Percentiles rank a stretch among this genome's conserved stretches.
These are phyloP conservation scores for Fomitiporia mediterranea DNA, from an alignment of 1,284 basidiomycete genomes.

Conservation along the genomic window DNA sequence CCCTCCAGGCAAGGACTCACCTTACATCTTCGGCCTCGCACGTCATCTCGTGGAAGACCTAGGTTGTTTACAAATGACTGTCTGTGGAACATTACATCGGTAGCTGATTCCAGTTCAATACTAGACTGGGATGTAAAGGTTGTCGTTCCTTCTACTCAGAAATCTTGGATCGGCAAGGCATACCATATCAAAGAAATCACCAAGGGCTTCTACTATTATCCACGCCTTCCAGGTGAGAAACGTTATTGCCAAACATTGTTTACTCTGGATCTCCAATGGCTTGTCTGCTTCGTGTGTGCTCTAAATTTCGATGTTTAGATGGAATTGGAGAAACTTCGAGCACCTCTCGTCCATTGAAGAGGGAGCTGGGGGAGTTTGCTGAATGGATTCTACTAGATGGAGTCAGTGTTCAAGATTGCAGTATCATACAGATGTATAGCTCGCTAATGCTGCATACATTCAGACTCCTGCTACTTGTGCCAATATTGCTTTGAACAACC, in stretches of 20 bases:
- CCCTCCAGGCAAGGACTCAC: slow-evolving; percentile 73
- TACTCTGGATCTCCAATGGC: too few species aligned
- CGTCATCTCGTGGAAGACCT: slow-evolving; percentile 59
- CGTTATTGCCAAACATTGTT: too few species aligned
- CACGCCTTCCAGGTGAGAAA: slow-evolving; percentile 49
- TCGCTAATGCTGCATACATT: slow-evolving; percentile 10
- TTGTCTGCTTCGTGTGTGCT: too few species aligned
- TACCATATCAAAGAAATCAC: slow-evolving; percentile 81
- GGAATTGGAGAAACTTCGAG: slow-evolving; percentile 68
- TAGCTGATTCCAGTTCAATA: too few species aligned
- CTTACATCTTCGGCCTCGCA: slow-evolving; percentile 81
- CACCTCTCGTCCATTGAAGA: slow-evolving; percentile 57
- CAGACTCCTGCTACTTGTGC: slow-evolving; percentile 89
- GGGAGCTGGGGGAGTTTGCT: slow-evolving; percentile 60
- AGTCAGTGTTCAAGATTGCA: slow-evolving; percentile 40
- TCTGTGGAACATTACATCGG: too few species aligned
- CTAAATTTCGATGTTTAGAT: slow-evolving; percentile 53
- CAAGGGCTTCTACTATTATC: slow-evolving; percentile 79
- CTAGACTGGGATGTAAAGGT: slow-evolving; percentile 84
- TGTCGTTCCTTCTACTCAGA: slow-evolving; percentile 83
- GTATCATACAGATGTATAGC: background rate
- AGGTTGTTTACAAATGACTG: too few species aligned
- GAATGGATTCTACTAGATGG: slow-evolving; percentile 89
- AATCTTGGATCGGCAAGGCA: slow-evolving; percentile 89
- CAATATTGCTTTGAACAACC: slow-evolving; percentile 84